Conservation (phyloP, 192 early-diverging fungal genomes). For the Borealophlyctis nickersoniae region DNA sequence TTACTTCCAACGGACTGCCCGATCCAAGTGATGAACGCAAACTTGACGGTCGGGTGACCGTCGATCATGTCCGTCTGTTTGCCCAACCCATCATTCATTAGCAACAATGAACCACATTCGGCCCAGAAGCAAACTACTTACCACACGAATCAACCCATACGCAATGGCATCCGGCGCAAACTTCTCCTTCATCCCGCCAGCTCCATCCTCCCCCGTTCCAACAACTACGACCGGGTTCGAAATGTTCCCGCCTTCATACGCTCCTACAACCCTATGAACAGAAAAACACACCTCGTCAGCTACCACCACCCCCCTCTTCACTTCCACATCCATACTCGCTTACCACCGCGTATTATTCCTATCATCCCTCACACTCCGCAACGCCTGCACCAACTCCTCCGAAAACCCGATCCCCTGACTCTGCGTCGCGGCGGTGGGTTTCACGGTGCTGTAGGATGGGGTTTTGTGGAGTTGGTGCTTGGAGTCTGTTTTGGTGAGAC, state of each 20-base stretch:
- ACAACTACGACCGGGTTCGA: slow-evolving; percentile 28
- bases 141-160: slow-evolving; percentile 37
- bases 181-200: slow-evolving; percentile 28
- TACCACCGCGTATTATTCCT: slow-evolving; percentile 34
- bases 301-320: no score
- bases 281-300: no score
- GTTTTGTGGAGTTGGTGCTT: background rate
- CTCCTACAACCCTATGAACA: slow-evolving; percentile 35
- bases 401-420: slow-evolving; percentile 19
- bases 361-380: slow-evolving; percentile 33
- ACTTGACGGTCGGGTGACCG: slow-evolving; percentile 39
- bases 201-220: slow-evolving; percentile 26
- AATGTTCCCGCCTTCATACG: slow-evolving; percentile 36
- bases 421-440: slow-evolving; percentile 8
- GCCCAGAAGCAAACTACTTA: slow-evolving; percentile 12
- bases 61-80: slow-evolving; percentile 33
- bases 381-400: slow-evolving; percentile 30
- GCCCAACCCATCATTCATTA: background rate
- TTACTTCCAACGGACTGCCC: slow-evolving; percentile 36
- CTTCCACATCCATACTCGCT: no score
- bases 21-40: slow-evolving; percentile 37
- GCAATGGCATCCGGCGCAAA: slow-evolving; percentile 24
- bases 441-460: background rate
- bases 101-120: no score
- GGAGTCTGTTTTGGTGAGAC: background rate